phyloP scores from a whole-genome alignment of 2,329 filamentous ascomycete genomes.

The Monilinia fructicola region DNA sequence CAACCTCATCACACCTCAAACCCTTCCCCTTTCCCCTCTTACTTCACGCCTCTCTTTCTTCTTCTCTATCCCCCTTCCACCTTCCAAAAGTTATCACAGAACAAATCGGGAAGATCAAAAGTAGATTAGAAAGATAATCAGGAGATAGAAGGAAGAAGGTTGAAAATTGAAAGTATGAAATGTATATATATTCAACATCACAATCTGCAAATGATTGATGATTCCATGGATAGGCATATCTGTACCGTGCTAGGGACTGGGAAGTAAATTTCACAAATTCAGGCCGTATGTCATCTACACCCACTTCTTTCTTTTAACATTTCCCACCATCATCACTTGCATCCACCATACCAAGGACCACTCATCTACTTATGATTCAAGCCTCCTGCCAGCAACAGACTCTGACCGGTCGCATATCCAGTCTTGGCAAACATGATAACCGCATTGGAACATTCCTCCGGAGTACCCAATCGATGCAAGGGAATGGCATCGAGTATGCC shows the following conservation, averaged over 20 bases:
- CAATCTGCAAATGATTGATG: background rate
- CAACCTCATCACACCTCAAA: too few species aligned
- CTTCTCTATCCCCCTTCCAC: too few species aligned
- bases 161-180: too few species aligned
- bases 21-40: too few species aligned
- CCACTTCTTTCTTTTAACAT: background rate
- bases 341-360: background rate
- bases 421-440: conserved; percentile 50
- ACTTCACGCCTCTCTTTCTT: too few species aligned
- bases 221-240: background rate
- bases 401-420: conserved; percentile 49
- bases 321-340: too few species aligned
- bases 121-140: too few species aligned
- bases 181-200: too few species aligned
- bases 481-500: conserved; percentile 43
- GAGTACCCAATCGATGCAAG: conserved; percentile 46
- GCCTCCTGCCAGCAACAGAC: conserved; percentile 45
- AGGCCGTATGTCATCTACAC: background rate
- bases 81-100: too few species aligned
- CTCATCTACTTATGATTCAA: conserved; percentile 32
- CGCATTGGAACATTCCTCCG: conserved; percentile 49
- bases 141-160: too few species aligned
- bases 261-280: too few species aligned
- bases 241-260: background rate
- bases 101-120: too few species aligned